phyloP scores from a whole-genome alignment of 148 eudicot genomes.

The Rhododendron ovatum region DNA sequence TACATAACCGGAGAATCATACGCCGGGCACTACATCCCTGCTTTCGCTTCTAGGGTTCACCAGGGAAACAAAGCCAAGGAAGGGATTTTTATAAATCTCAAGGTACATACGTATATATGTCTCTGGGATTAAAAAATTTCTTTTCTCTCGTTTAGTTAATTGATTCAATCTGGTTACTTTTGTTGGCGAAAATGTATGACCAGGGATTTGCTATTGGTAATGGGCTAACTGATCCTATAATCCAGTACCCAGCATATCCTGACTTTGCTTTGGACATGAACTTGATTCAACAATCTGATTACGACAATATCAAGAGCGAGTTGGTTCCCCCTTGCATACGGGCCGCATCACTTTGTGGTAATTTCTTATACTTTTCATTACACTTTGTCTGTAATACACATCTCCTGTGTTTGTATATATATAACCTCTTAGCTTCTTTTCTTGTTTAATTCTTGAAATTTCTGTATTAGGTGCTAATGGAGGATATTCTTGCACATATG shows the following conservation, averaged over 20 bases:
- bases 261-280: slow-evolving; percentile 62
- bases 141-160: neutral
- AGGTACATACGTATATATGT: slow-evolving; percentile 30
- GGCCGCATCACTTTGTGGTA: slow-evolving; percentile 66
- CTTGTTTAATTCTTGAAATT: neutral
- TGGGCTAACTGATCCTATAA: slow-evolving; percentile 73
- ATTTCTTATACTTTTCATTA: neutral
- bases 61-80: slow-evolving; percentile 65
- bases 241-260: slow-evolving; percentile 68
- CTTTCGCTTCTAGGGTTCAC: slow-evolving; percentile 83
- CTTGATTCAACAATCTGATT: slow-evolving; percentile 41
- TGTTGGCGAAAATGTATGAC: neutral
- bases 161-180: neutral
- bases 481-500: slow-evolving; percentile 37
- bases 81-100: slow-evolving; percentile 72
- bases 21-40: slow-evolving; percentile 95
- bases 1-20: slow-evolving; percentile 95
- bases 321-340: slow-evolving; percentile 48
- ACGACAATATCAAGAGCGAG: slow-evolving; percentile 26
- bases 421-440: neutral
- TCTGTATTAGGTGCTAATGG: slow-evolving; percentile 44
- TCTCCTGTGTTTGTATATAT: neutral
- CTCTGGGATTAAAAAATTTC: neutral
- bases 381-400: neutral
- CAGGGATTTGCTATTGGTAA: slow-evolving; percentile 85